Base-by-base conservation (phyloP, 331 rosid species). In the Malus hybrid region DNA sequence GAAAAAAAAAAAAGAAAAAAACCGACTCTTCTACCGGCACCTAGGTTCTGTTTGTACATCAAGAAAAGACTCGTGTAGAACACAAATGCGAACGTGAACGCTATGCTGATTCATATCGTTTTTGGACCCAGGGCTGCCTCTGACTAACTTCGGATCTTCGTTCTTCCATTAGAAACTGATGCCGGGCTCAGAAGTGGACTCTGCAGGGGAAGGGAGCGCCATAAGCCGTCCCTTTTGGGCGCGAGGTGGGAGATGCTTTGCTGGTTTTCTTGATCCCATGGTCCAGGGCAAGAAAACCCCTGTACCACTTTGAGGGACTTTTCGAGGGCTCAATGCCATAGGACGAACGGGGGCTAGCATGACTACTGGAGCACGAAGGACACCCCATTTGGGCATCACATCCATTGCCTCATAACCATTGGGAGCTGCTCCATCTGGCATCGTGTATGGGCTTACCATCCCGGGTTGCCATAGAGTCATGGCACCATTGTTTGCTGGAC, bases 281-380 rank as follows among this genome's bases (percentile, higher is more conserved):
- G 89, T 86, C 99, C 99, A 95, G 3, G 99, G 99, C 78, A 95
- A 79, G 88, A 95, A 95, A 52, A 95, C 99, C 14, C 99, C 99
- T 11, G 99, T 95, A 29, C 97, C 97, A 44, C 89, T 89, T 33
- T 74, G 88, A 60, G 87, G 87, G 28, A 88, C 78, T 67, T 81
- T 86, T 71, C 36, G 88, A 14, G 93, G 90, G 73, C 87, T 89
- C 82, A 82, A 7, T 50, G 77, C 84, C 91, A 90, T 55, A 26
- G 98, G 96, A 73, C 80, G 86, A 72, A 87, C 75, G 0, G 97
- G 97, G 52, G 97, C 75, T 60, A 95, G 70, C 98, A 95, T 89
- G 78, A 95, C 87, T 75, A 92, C 77, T 0, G 99, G 97, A 39
- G 84, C 76, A 3, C 76, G 88, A 44, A 95, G 74, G 70, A 92